Base-by-base conservation (phyloP, 129 eudicot genomes). In the Artemisia tridentata region DNA sequence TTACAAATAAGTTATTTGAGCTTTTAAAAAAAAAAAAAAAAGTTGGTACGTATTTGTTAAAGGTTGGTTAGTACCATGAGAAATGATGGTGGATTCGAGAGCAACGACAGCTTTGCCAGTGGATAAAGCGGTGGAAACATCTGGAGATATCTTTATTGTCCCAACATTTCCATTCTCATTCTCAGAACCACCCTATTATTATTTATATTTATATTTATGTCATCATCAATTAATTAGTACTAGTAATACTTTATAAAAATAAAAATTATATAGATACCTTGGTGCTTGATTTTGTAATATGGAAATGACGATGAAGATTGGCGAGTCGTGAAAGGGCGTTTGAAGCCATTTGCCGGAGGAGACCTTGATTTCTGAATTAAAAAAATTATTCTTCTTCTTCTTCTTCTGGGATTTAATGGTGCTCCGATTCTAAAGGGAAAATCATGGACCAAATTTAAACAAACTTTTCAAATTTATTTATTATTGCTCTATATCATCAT, bases 31-130 rank as follows among this genome's bases (percentile, higher is more conserved):
- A n/a, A n/a, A n/a, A n/a, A n/a, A n/a, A n/a, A n/a, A n/a, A n/a
- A n/a, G n/a, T n/a, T n/a, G n/a, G n/a, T n/a, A n/a, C n/a, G n/a
- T n/a, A n/a, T n/a, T n/a, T n/a, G n/a, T n/a, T n/a, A n/a, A n/a
- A n/a, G n/a, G n/a, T 25, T 25, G 27, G 27, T 25, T 25, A 29
- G 34, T 29, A 93, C 98, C 99, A 84, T 93, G 99, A 53, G 92
- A 87, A 49, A 93, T 93, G 9, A 93, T 90, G 58, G 98, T 93
- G 50, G 98, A 93, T 71, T 92, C 98, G 14, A 92, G 88, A 63
- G 98, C 98, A 83, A 92, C 98, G 79, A 92, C 96, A 13, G 98
- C 78, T 53, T 76, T 82, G 52, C 98, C 98, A 19, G 45, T 84
- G 3, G 92, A 76, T 47, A 92, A 76, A 72, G 98, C 98, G 62